Percentiles rank a stretch among this genome's conserved stretches.
Conservation (phyloP, 2,329 filamentous ascomycete species). For the Pleurostoma richardsiae region DNA sequence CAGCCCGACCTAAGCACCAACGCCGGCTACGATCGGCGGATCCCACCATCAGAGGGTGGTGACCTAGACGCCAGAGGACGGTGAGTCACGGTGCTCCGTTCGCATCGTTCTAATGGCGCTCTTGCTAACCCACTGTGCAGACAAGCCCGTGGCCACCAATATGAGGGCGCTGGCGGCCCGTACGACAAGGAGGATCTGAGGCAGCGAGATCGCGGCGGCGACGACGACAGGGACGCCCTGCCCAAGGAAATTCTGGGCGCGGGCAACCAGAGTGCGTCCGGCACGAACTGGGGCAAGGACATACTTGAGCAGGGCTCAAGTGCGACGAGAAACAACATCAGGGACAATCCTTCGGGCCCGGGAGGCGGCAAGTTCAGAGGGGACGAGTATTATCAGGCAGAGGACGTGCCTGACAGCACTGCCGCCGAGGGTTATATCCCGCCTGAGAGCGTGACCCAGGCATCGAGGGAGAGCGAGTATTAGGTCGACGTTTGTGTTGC, state of each 20-base stretch:
- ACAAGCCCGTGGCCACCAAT: conserved; percentile 36
- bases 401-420: conserved; percentile 35
- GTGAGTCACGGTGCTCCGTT: conserved; percentile 19
- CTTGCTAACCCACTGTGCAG: conserved; percentile 17
- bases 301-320: conserved; percentile 27
- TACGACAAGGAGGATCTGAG: conserved; percentile 28
- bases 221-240: conserved; percentile 30
- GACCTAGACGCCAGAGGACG: conserved; percentile 36
- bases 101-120: neutral
- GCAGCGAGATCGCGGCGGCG: conserved; percentile 23
- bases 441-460: conserved; percentile 32
- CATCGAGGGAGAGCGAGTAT: conserved; percentile 5
- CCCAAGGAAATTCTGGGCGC: conserved; percentile 17
- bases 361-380: conserved; percentile 34
- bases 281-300: conserved; percentile 13
- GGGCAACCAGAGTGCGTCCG: conserved; percentile 7
- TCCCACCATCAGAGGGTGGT: conserved; percentile 39
- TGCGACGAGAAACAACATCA: conserved; percentile 32
- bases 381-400: conserved; percentile 31
- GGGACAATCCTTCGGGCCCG: conserved; percentile 24
- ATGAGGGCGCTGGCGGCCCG: conserved; percentile 36
- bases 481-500: neutral
- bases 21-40: conserved; percentile 37
- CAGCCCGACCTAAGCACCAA: conserved; percentile 40
- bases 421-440: conserved; percentile 35